Base-by-base conservation (phyloP, 1,284 basidiomycete species). In the Puccinia coronata region DNA sequence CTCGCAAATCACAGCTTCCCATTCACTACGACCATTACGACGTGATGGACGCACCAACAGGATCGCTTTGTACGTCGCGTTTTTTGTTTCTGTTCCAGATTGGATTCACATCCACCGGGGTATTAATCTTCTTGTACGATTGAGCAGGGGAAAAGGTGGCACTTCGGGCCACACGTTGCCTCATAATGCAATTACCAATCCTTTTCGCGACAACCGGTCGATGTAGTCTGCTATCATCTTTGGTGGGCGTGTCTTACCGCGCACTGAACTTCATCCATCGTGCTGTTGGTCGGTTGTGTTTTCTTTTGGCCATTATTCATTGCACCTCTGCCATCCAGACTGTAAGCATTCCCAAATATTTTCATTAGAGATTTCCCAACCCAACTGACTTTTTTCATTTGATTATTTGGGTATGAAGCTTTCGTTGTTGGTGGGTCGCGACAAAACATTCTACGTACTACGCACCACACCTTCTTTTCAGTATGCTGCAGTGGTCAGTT, bases 241-340 rank as follows among this genome's bases (percentile, higher is more conserved):
- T 74, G n/a, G 53, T 55, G 8, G 71, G 71, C 25, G 53, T 31
- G n/a, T 55, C 71, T 11, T 74, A 74, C 25, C 71, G 71, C 71
- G 55, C 71, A 6, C 18, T 74, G 51, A 74, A 74, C 36, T 74
- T 36, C 31, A 28, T 74, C n/a, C 71, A 74, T 16, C 71, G 71
- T 4, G 71, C 71, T 5, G 28, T 74, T 55, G 71, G 71, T 31
- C 71, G 71, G 36, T 36, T 74, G 25, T 74, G 49, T n/a, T 74
- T 74, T 39, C 23, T 74, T 25, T 25, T 74, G 71, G 53, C 25
- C 23, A n/a, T 74, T 57, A 47, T 57, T 36, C 71, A 74, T 43
- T 16, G 3, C n/a, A 31, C 4, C 1, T 74, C 23, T 20, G 25
- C 36, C 51, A 39, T 39, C 11, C n/a, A 23, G 3, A 63, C 59